Base-by-base conservation (phyloP, 2,329 filamentous ascomycete genomes). In the Fusarium odoratissimum region DNA sequence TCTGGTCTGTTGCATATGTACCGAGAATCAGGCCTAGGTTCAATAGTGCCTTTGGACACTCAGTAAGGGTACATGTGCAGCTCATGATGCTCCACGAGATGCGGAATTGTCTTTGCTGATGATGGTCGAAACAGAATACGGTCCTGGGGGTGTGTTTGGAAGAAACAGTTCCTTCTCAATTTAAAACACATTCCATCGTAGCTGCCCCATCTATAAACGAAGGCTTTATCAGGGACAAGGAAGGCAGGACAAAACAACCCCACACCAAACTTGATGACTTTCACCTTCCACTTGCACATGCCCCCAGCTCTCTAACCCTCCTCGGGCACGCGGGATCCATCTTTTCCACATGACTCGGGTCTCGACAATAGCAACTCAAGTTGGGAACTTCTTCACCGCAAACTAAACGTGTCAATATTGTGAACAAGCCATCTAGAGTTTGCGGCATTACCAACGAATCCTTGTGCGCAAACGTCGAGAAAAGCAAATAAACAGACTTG, bases 221-320 rank as follows among this genome's bases (percentile, higher is more conserved):
- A 30, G 12, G 55, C 23, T 58, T 19, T n/a, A 28, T 23, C 17
- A 28, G 31, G 10, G 23, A 40, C 49, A 40, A 40, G 49, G 33
- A 38, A 38, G 49, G 33, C 19, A 54, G 25, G 23, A 30, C 33
- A 40, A 40, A n/a, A 41, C 25, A 28, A 49, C 55, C 42, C 55
- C 55, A 51, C 55, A 49, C 42, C 21, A 51, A 54, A n/a, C 44
- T 38, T 59, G 33, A 21, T 35, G 25, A 40, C 33, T 30, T 44
- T 21, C 55, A 42, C 41, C 28, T 61, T 57, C 42, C 55, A 38
- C 41, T 28, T 62, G 44, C 31, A 17, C 30, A 28, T 44, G 28
- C 55, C 55, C 55, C 55, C 54, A n/a, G 14, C 28, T 33, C 61
- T 44, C 61, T 64, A 51, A 44, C 64, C 64, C 25, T 68, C 49